A percentile compares a stretch with the other conserved stretches of the same genome.
Evolutionary conservation across 2,329 filamentous ascomycete genomes (phyloP).

Genomic region (Exutisphaerella laricina): DNA sequence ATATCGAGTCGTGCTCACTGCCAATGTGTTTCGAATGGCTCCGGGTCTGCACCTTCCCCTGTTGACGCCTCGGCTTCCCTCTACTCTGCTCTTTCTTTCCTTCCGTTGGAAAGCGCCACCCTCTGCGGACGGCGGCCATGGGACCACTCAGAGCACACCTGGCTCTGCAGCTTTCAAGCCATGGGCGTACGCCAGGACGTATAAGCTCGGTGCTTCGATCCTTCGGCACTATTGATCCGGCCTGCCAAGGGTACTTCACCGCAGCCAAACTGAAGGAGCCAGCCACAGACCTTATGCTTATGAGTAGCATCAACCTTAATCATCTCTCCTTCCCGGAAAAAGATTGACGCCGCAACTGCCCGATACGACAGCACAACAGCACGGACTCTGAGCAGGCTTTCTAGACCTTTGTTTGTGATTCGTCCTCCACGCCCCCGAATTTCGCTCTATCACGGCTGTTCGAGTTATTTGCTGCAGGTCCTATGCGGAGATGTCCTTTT

Average conservation of each 20-base stretch:
- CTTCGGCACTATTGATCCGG: constrained; percentile 19
- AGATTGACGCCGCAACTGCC: constrained; percentile 21
- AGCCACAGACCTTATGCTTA: constrained; percentile 23
- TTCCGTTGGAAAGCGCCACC: constrained; percentile 12
- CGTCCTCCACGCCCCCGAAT: not conserved
- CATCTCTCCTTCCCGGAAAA: constrained; percentile 7
- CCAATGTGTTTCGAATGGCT: not conserved
- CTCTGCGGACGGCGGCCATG: constrained; percentile 3
- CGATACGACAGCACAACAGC: constrained; percentile 16
- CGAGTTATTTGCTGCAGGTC: not conserved
- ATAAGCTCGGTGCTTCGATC: constrained; percentile 13
- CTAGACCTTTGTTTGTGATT: constrained; percentile 4
- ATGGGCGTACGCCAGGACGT: constrained; percentile 17
- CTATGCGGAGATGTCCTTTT: not conserved
- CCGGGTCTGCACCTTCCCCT: not conserved
- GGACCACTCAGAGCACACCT: constrained; percentile 5
- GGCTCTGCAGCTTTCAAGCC: constrained; percentile 8
- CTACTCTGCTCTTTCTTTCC: constrained; percentile 3
- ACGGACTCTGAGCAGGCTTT: too few relatives aligned
- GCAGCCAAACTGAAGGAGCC: constrained; percentile 5
- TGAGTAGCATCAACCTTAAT: constrained; percentile 19
- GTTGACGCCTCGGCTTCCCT: constrained; percentile 7
- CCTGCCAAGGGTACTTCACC: constrained; percentile 9
- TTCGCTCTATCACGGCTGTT: not conserved
- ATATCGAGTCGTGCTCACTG: constrained; percentile 2